Base-by-base conservation (phyloP, 345 rosid species). In the Diplotaxis tenuifolia region DNA sequence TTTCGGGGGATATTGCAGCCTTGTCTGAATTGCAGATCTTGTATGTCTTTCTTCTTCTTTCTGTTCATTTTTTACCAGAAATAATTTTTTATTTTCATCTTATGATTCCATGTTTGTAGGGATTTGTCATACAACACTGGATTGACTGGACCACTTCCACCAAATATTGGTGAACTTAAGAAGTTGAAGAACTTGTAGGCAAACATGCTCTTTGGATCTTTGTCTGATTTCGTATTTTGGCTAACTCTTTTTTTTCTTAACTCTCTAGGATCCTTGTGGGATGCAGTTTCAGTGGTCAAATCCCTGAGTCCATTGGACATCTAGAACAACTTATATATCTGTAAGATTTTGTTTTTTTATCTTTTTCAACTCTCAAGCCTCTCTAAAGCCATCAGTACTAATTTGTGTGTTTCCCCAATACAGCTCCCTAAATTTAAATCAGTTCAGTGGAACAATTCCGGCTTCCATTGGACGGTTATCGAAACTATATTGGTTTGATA, bases 351-450 rank as follows among this genome's bases (percentile, higher is more conserved):
- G 42, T 78, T 54, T 40, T 2, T n/a, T n/a, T n/a, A n/a, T 8
- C 64, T 60, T 40, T 28, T 60, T 18, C 27, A 60, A 2, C 4
- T 19, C 4, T 18, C 8, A 59, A 31, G 23, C 23, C 64, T 59
- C 23, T 59, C 4, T 59, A 16, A 18, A 4, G 2, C 1, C 64
- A 29, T 62, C 36, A 31, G 12, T 58, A 49, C 11, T 57, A 61
- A n/a, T 55, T 62, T 56, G 38, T 65, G 21, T 73, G 65, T 18
- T 45, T 42, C 9, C 75, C 68, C 45, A 3, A 36, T 36, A 80
- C 84, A 95, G 98, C 74, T 89, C 98, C 40, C 78, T 92, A 36
- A 92, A 89, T 79, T 85, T 84, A 0, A 95, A 95, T 81, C 18
- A 70, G 58, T 90, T 95, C 75, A 84, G 40, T 61, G 99, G 99